These are phyloP conservation scores for Mrakia blollopis DNA, from an alignment of 768 basidiomycete species.

Conservation along the genomic window DNA sequence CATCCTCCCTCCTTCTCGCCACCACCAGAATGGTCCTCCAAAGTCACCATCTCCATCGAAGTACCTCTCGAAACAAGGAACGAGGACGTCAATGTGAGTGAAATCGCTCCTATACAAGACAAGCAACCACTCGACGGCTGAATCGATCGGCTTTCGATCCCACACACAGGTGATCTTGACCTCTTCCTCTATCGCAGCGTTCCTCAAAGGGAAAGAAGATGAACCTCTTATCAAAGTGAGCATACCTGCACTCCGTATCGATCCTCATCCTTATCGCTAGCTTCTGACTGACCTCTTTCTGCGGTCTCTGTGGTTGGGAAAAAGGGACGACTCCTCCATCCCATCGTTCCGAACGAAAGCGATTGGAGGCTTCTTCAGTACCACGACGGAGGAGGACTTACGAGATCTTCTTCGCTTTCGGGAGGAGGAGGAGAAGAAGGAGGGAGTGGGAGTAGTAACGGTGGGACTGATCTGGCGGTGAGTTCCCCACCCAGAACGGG, in stretches of 20 bases:
- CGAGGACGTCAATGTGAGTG: background rate
- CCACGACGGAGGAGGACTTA: background rate
- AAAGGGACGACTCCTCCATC: background rate
- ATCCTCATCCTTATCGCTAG: too few species aligned
- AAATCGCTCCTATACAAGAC: background rate
- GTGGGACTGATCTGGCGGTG: constrained; percentile 8
- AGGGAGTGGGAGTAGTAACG: background rate
- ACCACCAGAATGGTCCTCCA: background rate
- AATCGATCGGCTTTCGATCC: background rate
- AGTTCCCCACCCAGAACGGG: too few species aligned
- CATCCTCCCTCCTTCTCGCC: background rate
- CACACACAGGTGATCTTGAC: too few species aligned
- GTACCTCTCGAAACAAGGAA: background rate
- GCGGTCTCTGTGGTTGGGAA: background rate
- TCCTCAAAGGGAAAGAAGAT: too few species aligned
- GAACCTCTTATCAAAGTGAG: background rate
- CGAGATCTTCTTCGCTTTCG: background rate
- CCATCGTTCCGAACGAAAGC: background rate
- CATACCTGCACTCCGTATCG: background rate
- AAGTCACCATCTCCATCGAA: background rate
- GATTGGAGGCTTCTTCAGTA: background rate
- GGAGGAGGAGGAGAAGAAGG: background rate
- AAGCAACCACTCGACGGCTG: background rate
- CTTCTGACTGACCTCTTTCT: too few species aligned
- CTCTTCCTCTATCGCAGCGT: too few species aligned